A percentile compares a stretch with the other conserved stretches of the same genome.
Evolutionary conservation across 148 eudicot genomes (phyloP).

Genomic region (Chenopodium suecicum): DNA sequence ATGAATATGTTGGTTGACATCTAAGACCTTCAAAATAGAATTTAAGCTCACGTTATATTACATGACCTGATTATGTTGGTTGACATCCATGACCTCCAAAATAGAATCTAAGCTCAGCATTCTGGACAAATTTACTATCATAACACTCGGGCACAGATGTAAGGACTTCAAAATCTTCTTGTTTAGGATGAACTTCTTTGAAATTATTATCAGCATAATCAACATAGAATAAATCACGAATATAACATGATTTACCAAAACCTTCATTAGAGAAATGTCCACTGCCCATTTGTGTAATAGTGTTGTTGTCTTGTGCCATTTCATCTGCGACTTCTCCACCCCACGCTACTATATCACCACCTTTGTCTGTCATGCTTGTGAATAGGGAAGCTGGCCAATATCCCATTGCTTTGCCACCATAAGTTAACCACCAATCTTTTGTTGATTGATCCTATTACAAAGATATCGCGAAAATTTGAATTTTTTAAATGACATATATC

Average conservation of each 20-base stretch:
- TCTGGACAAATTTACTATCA: neutral
- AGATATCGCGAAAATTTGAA: too few relatives aligned
- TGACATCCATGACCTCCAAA: slow-evolving; percentile 25
- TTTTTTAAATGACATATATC: too few relatives aligned
- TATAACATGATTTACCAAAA: slow-evolving; percentile 12
- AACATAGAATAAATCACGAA: neutral
- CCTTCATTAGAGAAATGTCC: slow-evolving; percentile 12
- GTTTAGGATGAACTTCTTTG: neutral
- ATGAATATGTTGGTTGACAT: too few relatives aligned
- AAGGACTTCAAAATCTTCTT: neutral
- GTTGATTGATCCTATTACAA: slow-evolving; percentile 1
- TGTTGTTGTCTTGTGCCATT: neutral
- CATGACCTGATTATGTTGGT: neutral
- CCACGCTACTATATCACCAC: slow-evolving; percentile 1
- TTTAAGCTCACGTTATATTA: too few relatives aligned
- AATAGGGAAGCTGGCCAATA: slow-evolving; percentile 14
- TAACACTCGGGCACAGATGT: neutral
- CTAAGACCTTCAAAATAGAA: too few relatives aligned
- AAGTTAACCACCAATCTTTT: slow-evolving; percentile 10
- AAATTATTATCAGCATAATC: neutral
- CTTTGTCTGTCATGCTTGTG: neutral
- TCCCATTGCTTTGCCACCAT: neutral
- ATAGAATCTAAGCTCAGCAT: neutral
- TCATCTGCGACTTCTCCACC: slow-evolving; percentile 17
- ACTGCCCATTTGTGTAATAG: slow-evolving; percentile 15